phyloP scores from a whole-genome alignment of 805 yeast species.

The Cyberlindnera americana region DNA sequence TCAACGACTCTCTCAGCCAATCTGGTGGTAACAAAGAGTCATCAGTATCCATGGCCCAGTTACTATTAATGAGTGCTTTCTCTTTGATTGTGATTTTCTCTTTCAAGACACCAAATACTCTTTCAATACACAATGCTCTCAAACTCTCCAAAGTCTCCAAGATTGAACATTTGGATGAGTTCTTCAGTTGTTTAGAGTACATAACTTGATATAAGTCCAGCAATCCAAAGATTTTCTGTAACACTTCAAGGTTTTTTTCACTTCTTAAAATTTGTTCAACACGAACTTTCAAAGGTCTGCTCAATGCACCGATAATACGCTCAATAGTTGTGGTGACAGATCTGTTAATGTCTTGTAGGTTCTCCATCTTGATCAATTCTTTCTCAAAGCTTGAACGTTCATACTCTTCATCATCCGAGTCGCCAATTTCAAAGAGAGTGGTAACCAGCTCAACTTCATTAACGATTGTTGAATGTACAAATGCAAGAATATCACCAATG shows the following conservation, averaged over 20 bases:
- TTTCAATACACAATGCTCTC: constrained; percentile 33
- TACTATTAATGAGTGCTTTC: constrained; percentile 24
- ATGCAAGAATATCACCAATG: constrained; percentile 84
- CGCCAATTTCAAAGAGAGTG: constrained; percentile 50
- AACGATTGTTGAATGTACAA: constrained; percentile 79
- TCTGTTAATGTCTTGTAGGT: constrained; percentile 17
- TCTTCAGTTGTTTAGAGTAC: constrained; percentile 39
- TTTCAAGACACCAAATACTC: constrained; percentile 39
- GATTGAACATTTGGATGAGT: constrained; percentile 21
- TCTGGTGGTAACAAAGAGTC: constrained; percentile 74
- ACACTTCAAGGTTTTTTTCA: constrained; percentile 52
- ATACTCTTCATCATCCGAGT: constrained; percentile 11
- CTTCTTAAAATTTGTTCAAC: constrained; percentile 66
- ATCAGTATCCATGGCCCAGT: constrained; percentile 35
- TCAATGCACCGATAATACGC: constrained; percentile 48
- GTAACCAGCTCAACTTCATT: constrained; percentile 79
- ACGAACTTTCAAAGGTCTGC: constrained; percentile 57
- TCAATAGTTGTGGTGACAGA: constrained; percentile 37
- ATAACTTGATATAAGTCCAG: constrained; percentile 67
- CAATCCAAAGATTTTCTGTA: constrained; percentile 58
- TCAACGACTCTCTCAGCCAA: constrained; percentile 68
- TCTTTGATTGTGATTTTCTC: constrained; percentile 30
- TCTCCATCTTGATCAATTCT: constrained; percentile 22
- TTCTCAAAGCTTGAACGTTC: constrained; percentile 32
- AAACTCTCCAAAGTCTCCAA: constrained; percentile 29